Evolutionary conservation across 768 basidiomycete genomes (phyloP).

Genomic region (Calocybe gangraenosa): DNA sequence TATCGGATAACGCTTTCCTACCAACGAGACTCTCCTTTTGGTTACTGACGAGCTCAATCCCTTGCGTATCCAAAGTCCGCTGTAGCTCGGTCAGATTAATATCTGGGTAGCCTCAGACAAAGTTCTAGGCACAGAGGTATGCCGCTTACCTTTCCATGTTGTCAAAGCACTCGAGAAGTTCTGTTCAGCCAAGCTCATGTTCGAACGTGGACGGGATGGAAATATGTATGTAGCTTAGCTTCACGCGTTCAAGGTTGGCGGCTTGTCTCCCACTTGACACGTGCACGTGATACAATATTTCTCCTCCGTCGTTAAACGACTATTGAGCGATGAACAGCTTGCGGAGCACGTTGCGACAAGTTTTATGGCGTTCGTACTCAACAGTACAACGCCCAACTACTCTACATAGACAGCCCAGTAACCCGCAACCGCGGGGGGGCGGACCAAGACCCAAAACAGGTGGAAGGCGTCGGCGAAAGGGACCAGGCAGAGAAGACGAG

Average conservation of each 20-base stretch:
- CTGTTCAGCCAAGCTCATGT: constrained; percentile 44
- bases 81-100: constrained; percentile 89
- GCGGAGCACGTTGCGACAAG: constrained; percentile 20
- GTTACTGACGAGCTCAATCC: constrained; percentile 94
- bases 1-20: constrained; percentile 90
- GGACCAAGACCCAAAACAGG: constrained; percentile 3
- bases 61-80: constrained; percentile 88
- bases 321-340: constrained; percentile 23
- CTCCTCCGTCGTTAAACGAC: constrained; percentile 3
- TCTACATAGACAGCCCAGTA: background rate
- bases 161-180: constrained; percentile 92
- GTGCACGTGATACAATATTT: constrained; percentile 22
- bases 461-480: constrained; percentile 16
- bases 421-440: constrained; percentile 5
- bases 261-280: constrained; percentile 7
- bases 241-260: constrained; percentile 7
- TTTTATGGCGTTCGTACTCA: constrained; percentile 19
- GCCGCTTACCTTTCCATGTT: constrained; percentile 81
- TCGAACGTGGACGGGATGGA: background rate
- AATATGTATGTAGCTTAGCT: background rate
- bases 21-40: constrained; percentile 97
- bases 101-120: constrained; percentile 38
- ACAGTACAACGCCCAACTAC: constrained; percentile 20
- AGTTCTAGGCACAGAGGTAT: background rate
- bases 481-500: constrained; percentile 11